A percentile compares a stretch with the other conserved stretches of the same genome.
phyloP scores from a whole-genome alignment of 306 rosid species.

The Fragaria ananassa region DNA sequence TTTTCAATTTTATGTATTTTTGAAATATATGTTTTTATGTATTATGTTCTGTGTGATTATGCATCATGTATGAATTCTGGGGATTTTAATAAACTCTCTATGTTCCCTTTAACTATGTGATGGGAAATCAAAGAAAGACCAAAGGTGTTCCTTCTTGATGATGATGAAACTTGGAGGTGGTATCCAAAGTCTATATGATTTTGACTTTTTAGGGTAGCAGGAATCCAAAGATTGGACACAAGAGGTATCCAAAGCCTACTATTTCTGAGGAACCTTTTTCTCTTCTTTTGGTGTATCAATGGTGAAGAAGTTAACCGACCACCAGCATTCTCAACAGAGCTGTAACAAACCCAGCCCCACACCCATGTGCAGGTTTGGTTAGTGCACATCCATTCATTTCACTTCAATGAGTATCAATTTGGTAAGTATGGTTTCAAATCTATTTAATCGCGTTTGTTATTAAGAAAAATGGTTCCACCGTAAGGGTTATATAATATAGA shows the following conservation, averaged over 20 bases:
- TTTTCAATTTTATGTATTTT: background rate
- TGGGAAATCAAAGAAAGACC: background rate
- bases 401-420: constrained; percentile 6
- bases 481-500: background rate
- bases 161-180: background rate
- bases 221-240: constrained; percentile 42
- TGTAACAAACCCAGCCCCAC: constrained; percentile 37
- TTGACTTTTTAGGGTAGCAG: constrained; percentile 2
- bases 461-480: background rate
- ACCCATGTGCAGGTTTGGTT: constrained; percentile 47
- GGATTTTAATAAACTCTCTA: background rate
- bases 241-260: constrained; percentile 1
- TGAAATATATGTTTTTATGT: background rate
- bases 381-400: constrained; percentile 35
- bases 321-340: constrained; percentile 20
- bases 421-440: background rate
- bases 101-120: background rate
- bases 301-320: background rate
- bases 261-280: background rate
- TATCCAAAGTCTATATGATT: constrained; percentile 13
- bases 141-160: background rate
- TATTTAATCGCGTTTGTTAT: background rate
- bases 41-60: background rate
- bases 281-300: background rate
- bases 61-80: background rate